These are phyloP conservation scores for Rickenella mellea DNA, from an alignment of 768 basidiomycete species.

Conservation along the genomic window DNA sequence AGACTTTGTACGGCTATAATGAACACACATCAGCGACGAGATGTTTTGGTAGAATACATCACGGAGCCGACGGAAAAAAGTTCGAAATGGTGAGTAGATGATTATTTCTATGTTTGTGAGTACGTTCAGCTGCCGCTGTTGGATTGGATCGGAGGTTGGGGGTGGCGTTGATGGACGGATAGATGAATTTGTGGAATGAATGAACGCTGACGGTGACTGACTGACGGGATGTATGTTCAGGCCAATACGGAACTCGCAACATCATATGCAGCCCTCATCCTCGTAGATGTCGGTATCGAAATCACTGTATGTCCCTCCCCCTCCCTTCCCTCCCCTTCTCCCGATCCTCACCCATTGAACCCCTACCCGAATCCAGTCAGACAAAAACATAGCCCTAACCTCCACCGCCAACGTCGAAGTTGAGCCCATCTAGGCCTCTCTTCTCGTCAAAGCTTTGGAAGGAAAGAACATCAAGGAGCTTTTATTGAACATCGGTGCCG, in stretches of 20 bases:
- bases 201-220: no score
- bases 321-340: not conserved
- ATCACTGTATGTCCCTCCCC: constrained; percentile 71
- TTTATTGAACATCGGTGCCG: constrained; percentile 88
- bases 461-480: constrained; percentile 97
- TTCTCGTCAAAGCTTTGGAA: constrained; percentile 96
- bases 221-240: no score
- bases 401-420: constrained; percentile 75
- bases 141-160: no score
- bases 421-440: constrained; percentile 95
- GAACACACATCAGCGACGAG: no score
- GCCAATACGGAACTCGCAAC: constrained; percentile 84
- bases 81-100: no score
- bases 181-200: no score
- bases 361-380: constrained; percentile 67
- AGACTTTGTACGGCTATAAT: no score
- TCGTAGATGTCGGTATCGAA: constrained; percentile 94
- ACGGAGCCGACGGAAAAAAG: no score
- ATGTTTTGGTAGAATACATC: no score
- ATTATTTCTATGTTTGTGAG: no score
- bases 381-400: constrained; percentile 86
- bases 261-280: constrained; percentile 95
- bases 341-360: constrained; percentile 1
- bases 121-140: no score
- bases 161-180: no score